Conservation (phyloP, 2,329 filamentous ascomycete genomes). For the Chaetomium sp. region DNA sequence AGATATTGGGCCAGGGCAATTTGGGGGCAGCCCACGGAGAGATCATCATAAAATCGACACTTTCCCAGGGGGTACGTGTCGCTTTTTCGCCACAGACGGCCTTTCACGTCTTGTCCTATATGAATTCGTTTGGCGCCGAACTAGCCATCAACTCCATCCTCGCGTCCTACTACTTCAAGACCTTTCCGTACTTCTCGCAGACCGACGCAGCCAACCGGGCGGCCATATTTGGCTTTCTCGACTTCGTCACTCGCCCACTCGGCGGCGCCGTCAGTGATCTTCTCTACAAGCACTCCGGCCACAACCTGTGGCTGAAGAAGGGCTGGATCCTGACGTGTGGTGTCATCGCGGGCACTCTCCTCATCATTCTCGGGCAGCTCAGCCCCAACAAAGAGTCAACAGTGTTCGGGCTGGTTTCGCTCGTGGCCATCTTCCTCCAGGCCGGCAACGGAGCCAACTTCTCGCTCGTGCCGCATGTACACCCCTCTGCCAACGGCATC, state of each 20-base stretch:
- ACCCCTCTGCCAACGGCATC: constrained; percentile 76
- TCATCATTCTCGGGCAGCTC: background rate
- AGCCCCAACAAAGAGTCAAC: constrained; percentile 19
- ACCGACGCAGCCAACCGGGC: constrained; percentile 64
- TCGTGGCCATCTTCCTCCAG: constrained; percentile 81
- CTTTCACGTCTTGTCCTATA: constrained; percentile 59
- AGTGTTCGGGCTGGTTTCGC: constrained; percentile 75
- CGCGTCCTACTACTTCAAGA: constrained; percentile 60
- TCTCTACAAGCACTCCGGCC: constrained; percentile 46
- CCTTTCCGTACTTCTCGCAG: constrained; percentile 60
- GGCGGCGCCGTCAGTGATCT: constrained; percentile 61
- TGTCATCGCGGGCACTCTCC: constrained; percentile 37
- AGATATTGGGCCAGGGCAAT: background rate
- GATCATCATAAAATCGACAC: constrained; percentile 42
- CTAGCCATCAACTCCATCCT: constrained; percentile 65
- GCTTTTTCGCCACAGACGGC: constrained; percentile 57
- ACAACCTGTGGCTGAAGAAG: constrained; percentile 48
- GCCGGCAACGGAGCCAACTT: constrained; percentile 87
- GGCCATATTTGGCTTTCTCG: constrained; percentile 74
- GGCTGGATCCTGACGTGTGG: constrained; percentile 66
- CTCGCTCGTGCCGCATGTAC: constrained; percentile 81
- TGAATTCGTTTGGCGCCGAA: constrained; percentile 65
- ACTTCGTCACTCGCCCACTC: constrained; percentile 66
- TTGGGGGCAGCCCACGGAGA: background rate
- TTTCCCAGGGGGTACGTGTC: background rate